Evolutionary conservation across 2,329 filamentous ascomycete species (phyloP).

Genomic region (Diaporthe sp.): DNA sequence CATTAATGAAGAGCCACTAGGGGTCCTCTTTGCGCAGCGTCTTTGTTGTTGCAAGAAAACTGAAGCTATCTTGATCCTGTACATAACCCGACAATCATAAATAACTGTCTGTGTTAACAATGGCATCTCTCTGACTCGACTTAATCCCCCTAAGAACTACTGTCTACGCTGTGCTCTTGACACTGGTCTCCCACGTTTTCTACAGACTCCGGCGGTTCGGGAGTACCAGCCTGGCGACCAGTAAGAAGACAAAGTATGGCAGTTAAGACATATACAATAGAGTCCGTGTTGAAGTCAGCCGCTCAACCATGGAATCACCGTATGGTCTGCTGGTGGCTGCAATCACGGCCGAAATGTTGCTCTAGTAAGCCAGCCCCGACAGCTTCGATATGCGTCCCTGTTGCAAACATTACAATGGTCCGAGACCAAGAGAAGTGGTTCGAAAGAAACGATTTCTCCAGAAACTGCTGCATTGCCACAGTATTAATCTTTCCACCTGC

Average conservation of each 20-base stretch:
- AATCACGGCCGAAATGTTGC: too few species aligned
- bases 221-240: too few species aligned
- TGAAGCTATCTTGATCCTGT: not conserved
- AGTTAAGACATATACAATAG: not conserved
- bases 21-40: not conserved
- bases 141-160: not conserved
- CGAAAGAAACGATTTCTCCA: not conserved
- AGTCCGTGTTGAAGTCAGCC: not conserved
- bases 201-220: not conserved
- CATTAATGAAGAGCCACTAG: not conserved
- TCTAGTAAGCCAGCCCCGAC: not conserved
- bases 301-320: not conserved
- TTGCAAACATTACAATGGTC: not conserved
- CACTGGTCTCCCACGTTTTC: not conserved
- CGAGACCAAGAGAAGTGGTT: not conserved
- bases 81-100: not conserved
- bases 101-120: not conserved
- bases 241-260: too few species aligned
- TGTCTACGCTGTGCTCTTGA: not conserved
- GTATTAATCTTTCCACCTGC: not conserved
- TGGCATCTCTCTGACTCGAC: not conserved
- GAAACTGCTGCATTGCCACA: not conserved
- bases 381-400: not conserved
- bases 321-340: not conserved
- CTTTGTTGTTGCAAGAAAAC: not conserved